Evolutionary conservation across 495 filamentous ascomycete species (phyloP).

Genomic region (Talaromyces wortmannii): DNA sequence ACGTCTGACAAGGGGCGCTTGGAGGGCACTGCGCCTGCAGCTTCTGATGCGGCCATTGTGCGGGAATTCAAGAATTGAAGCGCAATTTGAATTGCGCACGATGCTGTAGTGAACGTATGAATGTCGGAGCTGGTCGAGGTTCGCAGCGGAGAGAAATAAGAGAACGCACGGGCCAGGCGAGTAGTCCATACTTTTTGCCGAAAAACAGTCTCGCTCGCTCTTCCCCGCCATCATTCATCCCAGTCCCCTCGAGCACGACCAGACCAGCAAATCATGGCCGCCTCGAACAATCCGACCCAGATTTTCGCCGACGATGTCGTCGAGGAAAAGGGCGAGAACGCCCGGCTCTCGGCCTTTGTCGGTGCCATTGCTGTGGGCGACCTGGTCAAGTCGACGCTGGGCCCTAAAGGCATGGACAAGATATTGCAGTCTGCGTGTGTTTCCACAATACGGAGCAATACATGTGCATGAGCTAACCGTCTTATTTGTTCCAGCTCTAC

Average conservation of each 20-base stretch:
- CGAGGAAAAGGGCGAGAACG: constrained; percentile 99
- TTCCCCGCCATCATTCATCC: constrained; percentile 1
- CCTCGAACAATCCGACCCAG: constrained; percentile 81
- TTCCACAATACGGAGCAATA: constrained; percentile 7
- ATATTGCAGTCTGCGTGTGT: constrained; percentile 94
- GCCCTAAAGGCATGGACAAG: constrained; percentile 99
- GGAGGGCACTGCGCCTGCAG: constrained; percentile 9
- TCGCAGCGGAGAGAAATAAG: constrained; percentile 1
- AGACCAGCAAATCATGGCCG: constrained; percentile 19
- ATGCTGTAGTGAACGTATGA: neutral
- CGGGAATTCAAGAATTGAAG: too few species aligned
- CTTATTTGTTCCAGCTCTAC: constrained; percentile 58
- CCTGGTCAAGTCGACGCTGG: constrained; percentile 92
- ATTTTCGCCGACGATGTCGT: constrained; percentile 97
- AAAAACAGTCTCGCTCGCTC: neutral
- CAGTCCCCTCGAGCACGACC: neutral
- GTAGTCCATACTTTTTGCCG: constrained; percentile 2
- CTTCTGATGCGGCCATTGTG: constrained; percentile 25
- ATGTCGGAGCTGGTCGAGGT: neutral
- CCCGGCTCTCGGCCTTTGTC: constrained; percentile 91
- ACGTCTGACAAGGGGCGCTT: constrained; percentile 35
- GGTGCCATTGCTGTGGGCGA: constrained; percentile 97
- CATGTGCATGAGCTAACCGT: constrained; percentile 5
- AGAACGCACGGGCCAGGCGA: constrained; percentile 10
- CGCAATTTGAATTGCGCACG: too few species aligned